Base-by-base conservation (phyloP, 2,329 filamentous ascomycete genomes). In the Colletotrichum liaoningense region DNA sequence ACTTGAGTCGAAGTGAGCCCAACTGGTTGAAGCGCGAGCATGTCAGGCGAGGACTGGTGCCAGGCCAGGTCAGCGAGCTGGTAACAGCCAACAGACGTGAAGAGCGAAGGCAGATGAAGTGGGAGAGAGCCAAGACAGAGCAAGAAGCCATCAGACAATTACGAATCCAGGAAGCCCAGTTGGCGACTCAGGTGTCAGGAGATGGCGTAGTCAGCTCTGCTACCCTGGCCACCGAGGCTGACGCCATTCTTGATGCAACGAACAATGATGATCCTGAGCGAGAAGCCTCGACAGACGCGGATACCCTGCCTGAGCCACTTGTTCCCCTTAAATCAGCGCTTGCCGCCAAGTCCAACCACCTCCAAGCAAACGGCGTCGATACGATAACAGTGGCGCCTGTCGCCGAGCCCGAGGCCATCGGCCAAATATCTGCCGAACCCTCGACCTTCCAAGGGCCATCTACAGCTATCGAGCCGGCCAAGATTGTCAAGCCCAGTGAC, bases 1-100 rank as follows among this genome's bases (percentile, higher is more conserved):
- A 88, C 77, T 86, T 98, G 72, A 98, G 95, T 85, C 91, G 97
- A 78, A 98, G 95, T 86, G 96, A 99, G 81, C 96, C 96, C 3
- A 97, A 92, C 77, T 99, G 97, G 97, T 83, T 98, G 63, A 93
- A 94, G 76, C 89, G 93, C 75, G 95, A 98, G 82, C 93, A 94
- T 81, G 91, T 93, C 33, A 89, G 93, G 63, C 88, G 88, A 72
- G 93, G 93, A 12, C 83, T 92, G 19, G 84, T 91, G 30, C 88
- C 90, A 38, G 86, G 85, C 28, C 88, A 91, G 75, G 97, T 97
- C 56, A 95, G 93, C 77, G 96, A 98, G 83, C 92, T 97, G 74
- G 86, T 91, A 66, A 99, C 96, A 3, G 88, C 89, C 49, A 88
- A 91, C 77, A 88, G 97, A 73, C 90, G 97, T 79, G 91, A 94